These are phyloP conservation scores for Aquilaria malaccensis DNA, from an alignment of 345 rosid genomes.

Conservation along the genomic window DNA sequence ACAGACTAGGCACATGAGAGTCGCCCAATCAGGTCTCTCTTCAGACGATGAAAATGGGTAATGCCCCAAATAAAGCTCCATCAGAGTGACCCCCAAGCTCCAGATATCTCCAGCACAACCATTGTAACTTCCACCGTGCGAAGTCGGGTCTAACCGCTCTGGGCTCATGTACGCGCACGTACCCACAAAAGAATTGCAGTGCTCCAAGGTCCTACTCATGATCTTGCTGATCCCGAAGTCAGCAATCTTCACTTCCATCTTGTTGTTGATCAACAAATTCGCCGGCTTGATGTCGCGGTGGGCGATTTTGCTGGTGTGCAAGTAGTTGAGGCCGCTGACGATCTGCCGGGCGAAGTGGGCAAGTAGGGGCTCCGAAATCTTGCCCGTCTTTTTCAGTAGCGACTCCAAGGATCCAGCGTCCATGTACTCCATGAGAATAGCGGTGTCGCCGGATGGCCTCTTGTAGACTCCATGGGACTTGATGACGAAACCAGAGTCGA, in stretches of 20 bases:
- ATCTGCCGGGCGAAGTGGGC: constrained; percentile 42
- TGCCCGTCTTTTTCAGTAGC: constrained; percentile 27
- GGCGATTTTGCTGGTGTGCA: constrained; percentile 56
- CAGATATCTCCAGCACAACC: constrained; percentile 74
- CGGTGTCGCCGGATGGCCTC: constrained; percentile 52
- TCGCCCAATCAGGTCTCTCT: constrained; percentile 81
- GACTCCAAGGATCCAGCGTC: constrained; percentile 58
- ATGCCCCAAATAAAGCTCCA: constrained; percentile 67
- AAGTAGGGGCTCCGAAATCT: constrained; percentile 16
- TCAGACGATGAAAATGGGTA: constrained; percentile 57
- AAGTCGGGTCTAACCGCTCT: constrained; percentile 63
- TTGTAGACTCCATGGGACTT: constrained; percentile 47
- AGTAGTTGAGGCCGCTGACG: constrained; percentile 45
- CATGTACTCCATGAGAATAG: constrained; percentile 72
- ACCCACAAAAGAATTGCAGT: constrained; percentile 5
- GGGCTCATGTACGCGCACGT: constrained; percentile 92
- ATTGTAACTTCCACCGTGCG: constrained; percentile 41
- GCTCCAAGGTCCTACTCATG: constrained; percentile 22
- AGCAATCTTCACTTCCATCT: constrained; percentile 56
- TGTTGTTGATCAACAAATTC: constrained; percentile 46
- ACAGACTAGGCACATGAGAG: constrained; percentile 80
- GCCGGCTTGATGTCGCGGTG: constrained; percentile 82
- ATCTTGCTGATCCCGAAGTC: constrained; percentile 79
- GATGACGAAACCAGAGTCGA: constrained; percentile 53
- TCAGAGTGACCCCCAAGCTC: constrained; percentile 68